Percentiles rank a stretch among this genome's conserved stretches.
These are phyloP conservation scores for Delitschia confertaspora DNA, from an alignment of 495 filamentous ascomycete genomes.

Conservation along the genomic window DNA sequence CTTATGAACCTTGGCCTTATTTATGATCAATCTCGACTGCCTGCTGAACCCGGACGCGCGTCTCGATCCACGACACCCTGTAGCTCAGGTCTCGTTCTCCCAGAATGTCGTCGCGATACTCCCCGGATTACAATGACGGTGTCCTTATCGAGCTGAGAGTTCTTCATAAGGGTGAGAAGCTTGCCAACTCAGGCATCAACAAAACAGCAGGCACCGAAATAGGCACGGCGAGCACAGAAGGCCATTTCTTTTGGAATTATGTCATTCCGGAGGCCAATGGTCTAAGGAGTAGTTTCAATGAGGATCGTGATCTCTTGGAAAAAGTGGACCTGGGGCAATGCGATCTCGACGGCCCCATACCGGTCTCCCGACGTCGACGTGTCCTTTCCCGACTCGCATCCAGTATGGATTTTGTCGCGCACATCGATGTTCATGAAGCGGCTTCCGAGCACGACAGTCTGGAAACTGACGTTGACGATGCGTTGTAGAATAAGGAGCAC, in stretches of 20 bases:
- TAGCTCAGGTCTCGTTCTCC: conserved; percentile 86
- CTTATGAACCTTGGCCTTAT: too few species aligned
- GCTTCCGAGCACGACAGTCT: too few species aligned
- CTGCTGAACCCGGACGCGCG: conserved; percentile 73
- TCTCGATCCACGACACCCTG: conserved; percentile 89
- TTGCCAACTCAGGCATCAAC: conserved; percentile 81
- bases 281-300: conserved; percentile 74
- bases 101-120: conserved; percentile 88
- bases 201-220: conserved; percentile 82
- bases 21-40: too few species aligned
- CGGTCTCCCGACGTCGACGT: too few species aligned
- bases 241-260: conserved; percentile 71
- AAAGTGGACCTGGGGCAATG: conserved; percentile 63
- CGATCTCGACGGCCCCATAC: conserved; percentile 80
- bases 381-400: too few species aligned
- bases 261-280: conserved; percentile 69
- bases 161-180: conserved; percentile 60
- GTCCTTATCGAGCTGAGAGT: conserved; percentile 66
- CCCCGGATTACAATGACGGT: conserved; percentile 82
- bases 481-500: too few species aligned
- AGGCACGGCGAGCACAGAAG: conserved; percentile 68
- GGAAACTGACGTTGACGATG: too few species aligned
- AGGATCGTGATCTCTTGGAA: conserved; percentile 65
- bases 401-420: too few species aligned
- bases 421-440: too few species aligned